phyloP scores from a whole-genome alignment of 495 filamentous ascomycete genomes.

The Podospora australis region DNA sequence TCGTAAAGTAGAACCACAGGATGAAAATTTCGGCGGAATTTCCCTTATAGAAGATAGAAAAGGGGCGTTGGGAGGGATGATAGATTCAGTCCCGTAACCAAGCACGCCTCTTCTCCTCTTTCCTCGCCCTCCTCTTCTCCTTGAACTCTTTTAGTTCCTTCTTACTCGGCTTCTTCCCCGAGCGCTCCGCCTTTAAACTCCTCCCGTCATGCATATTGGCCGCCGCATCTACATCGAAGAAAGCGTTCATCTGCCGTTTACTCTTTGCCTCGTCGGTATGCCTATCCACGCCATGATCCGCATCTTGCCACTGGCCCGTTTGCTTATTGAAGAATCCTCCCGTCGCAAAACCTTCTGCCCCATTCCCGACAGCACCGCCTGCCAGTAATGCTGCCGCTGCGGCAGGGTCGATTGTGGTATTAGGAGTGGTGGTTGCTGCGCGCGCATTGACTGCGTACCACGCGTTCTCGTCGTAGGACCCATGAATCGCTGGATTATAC shows the following conservation, averaged over 20 bases:
- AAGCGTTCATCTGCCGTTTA: slow-evolving; percentile 83
- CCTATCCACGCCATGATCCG: slow-evolving; percentile 45
- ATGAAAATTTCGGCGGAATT: too few relatives aligned
- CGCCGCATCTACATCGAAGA: slow-evolving; percentile 95
- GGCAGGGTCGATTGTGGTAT: slow-evolving; percentile 52
- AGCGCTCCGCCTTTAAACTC: slow-evolving; percentile 84
- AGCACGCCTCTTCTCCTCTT: slow-evolving; percentile 89
- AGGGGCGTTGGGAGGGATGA: too few relatives aligned
- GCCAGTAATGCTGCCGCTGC: slow-evolving; percentile 44
- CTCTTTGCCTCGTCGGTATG: slow-evolving; percentile 88
- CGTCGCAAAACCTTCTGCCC: slow-evolving; percentile 48
- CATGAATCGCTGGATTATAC: slow-evolving; percentile 94
- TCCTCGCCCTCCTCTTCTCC: slow-evolving; percentile 66
- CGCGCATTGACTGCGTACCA: slow-evolving; percentile 66
- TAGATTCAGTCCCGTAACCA: slow-evolving; percentile 87
- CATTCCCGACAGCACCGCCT: slow-evolving; percentile 17
- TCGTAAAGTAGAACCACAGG: too few relatives aligned
- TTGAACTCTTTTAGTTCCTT: slow-evolving; percentile 70
- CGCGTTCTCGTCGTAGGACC: slow-evolving; percentile 89
- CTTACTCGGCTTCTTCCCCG: slow-evolving; percentile 80
- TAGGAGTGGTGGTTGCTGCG: slow-evolving; percentile 11
- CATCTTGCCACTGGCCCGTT: slow-evolving; percentile 80
- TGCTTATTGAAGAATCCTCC: slow-evolving; percentile 84
- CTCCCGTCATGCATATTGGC: slow-evolving; percentile 89
- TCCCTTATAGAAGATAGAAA: too few relatives aligned